Evolutionary conservation across 2,329 filamentous ascomycete genomes (phyloP).

Genomic region (Ascocoryne sarcoides): DNA sequence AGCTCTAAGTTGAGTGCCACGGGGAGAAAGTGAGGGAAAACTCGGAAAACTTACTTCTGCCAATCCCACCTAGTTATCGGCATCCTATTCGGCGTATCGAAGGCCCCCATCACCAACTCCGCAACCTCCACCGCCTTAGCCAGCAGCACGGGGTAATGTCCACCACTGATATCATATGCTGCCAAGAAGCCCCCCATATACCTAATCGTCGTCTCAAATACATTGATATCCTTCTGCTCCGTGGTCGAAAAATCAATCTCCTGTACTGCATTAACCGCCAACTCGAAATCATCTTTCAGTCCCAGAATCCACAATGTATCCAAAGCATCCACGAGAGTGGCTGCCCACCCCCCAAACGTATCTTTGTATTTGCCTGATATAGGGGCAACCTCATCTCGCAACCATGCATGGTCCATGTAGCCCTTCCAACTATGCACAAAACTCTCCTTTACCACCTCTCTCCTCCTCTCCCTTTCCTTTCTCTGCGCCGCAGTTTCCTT

Average conservation of each 20-base stretch:
- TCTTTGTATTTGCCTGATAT: conserved; percentile 59
- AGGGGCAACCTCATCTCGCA: conserved; percentile 77
- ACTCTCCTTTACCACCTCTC: conserved; percentile 23
- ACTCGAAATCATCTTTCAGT: conserved; percentile 68
- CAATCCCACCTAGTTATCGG: conserved; percentile 44
- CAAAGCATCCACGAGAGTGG: conserved; percentile 73
- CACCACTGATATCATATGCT: conserved; percentile 78
- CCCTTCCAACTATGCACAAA: conserved; percentile 57
- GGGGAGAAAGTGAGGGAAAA: too few relatives aligned
- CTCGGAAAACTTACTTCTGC: conserved; percentile 40
- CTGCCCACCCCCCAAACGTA: conserved; percentile 87
- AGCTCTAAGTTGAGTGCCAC: conserved; percentile 25
- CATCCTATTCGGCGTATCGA: conserved; percentile 90
- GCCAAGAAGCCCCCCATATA: conserved; percentile 81
- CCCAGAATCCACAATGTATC: conserved; percentile 87
- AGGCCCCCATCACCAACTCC: conserved; percentile 61
- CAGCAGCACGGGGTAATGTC: conserved; percentile 55
- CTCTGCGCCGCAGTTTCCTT: conserved; percentile 17
- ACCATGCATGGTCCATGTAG: conserved; percentile 73
- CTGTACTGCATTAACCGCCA: conserved; percentile 59
- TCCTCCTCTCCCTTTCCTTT: conserved; percentile 17
- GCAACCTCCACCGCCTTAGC: conserved; percentile 63
- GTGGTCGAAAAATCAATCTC: conserved; percentile 76
- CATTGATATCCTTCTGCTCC: conserved; percentile 23
- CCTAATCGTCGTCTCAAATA: conserved; percentile 88